Conservation (phyloP, 371 early-diverging fungal genomes). For the Mucor saturninus region DNA sequence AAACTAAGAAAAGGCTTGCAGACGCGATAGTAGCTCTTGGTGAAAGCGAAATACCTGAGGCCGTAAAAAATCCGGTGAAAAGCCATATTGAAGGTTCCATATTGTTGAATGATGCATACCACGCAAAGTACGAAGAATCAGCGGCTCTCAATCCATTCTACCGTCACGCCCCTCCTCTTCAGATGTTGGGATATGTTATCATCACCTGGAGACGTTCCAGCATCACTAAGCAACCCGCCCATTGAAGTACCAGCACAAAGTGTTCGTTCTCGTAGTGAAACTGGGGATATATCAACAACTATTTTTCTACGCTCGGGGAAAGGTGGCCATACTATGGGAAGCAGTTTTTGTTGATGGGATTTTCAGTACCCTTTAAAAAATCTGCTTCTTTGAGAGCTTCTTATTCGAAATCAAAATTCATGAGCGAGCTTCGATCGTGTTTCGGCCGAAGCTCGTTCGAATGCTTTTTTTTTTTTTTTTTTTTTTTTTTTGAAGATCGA, state of each 20-base stretch:
- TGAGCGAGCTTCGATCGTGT: too few species aligned
- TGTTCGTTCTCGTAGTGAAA: conserved; percentile 10
- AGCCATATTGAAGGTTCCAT: conserved; percentile 7
- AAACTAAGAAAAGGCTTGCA: conserved; percentile 5
- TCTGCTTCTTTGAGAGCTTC: conserved; percentile 7
- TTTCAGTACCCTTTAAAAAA: conserved; percentile 8
- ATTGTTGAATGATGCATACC: conserved; percentile 4
- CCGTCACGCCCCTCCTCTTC: conserved; percentile 1
- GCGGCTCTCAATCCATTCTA: conserved; percentile 5
- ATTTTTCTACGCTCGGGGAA: conserved; percentile 9
- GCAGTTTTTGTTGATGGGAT: conserved; percentile 7
- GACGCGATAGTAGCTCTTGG: conserved; percentile 6
- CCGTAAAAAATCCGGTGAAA: background rate
- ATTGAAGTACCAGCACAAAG: conserved; percentile 11
- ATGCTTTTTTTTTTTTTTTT: too few species aligned
- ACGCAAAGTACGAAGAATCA: conserved; percentile 8
- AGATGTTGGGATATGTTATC: background rate
- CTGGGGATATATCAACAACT: conserved; percentile 7
- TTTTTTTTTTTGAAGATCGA: too few species aligned
- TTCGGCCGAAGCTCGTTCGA: too few species aligned
- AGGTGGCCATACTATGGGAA: conserved; percentile 3
- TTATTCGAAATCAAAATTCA: conserved; percentile 1
- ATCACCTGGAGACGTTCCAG: conserved; percentile 3
- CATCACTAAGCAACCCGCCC: conserved; percentile 6
- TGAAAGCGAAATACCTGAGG: conserved; percentile 8